phyloP scores from a whole-genome alignment of 768 basidiomycete species.

The Rhodotorula sphaerocarpa region DNA sequence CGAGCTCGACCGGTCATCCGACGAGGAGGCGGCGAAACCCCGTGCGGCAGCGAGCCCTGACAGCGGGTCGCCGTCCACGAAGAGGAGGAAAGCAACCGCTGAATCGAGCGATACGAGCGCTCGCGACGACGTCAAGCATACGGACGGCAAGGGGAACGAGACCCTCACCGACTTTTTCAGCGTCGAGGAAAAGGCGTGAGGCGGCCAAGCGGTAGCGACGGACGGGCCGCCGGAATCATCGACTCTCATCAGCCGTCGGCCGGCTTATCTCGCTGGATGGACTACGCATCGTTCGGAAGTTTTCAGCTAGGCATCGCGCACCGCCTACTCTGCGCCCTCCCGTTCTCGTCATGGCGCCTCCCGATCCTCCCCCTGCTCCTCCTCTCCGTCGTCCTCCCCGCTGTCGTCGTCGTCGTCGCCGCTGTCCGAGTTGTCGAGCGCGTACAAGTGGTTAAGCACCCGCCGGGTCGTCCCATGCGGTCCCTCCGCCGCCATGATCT shows the following conservation, averaged over 20 bases:
- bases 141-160: slow-evolving; percentile 3
- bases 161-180: slow-evolving; percentile 3
- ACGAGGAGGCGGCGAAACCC: neutral
- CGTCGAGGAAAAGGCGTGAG: neutral
- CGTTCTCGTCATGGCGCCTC: too few species aligned
- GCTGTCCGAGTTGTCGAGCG: neutral
- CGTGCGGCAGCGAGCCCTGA: too few species aligned
- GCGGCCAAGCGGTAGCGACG: neutral
- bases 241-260: too few species aligned
- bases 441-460: too few species aligned
- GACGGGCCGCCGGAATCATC: too few species aligned
- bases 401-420: neutral
- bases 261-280: too few species aligned
- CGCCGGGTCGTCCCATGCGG: neutral
- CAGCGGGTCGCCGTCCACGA: neutral
- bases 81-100: neutral
- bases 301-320: too few species aligned
- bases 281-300: too few species aligned
- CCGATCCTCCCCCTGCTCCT: neutral
- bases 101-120: neutral
- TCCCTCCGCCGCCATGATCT: neutral
- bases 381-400: neutral
- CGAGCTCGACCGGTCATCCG: neutral
- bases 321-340: too few species aligned
- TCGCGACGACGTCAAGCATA: neutral